Base-by-base conservation (phyloP, 257 asterid species). In the Thymus mandschuricus region DNA sequence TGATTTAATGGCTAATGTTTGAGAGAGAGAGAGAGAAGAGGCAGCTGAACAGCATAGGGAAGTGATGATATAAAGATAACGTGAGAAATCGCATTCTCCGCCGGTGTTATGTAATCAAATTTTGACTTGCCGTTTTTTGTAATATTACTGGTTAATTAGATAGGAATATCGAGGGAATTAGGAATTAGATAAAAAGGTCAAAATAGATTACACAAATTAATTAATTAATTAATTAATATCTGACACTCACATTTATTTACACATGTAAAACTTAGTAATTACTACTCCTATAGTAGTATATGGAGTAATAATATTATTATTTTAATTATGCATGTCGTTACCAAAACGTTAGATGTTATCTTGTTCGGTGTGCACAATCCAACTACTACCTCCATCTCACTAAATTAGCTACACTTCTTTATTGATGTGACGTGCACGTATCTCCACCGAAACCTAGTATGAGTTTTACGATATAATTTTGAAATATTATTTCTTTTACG, bases 1-100 rank as follows among this genome's bases (percentile, higher is more conserved):
- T 44, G 2, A 44, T 44, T 9, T 44, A 44, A 3, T 1, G 2
- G 12, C 49, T 44, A 44, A 44, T 44, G 10, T 44, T 44, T 7
- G 46, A 44, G 49, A 9, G 48, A 43, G 48, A 43, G 49, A 44
- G 49, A 2, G 12, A 7, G 49, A 6, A 13, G 30, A 60, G 70
- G 83, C 86, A 85, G 93, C 80, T 85, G 87, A 83, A 83, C 90
- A 71, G 84, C 74, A 78, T 34, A 65, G 35, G 60, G 38, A 38
- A 38, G 28, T 65, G 60, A 49, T 40, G 15, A 57, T 67, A 3
- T 35, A 41, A 70, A 44, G 55, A 68, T 73, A 86, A 43, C 69
- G 80, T 70, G 76, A 74, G 69, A 35, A 12, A 45, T 74, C 86
- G 81, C 76, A 71, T 78, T 83, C 66, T 33, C 55, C 79, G 78